Base-by-base conservation (phyloP, 768 basidiomycete genomes). In the Tulasnella sp. region DNA sequence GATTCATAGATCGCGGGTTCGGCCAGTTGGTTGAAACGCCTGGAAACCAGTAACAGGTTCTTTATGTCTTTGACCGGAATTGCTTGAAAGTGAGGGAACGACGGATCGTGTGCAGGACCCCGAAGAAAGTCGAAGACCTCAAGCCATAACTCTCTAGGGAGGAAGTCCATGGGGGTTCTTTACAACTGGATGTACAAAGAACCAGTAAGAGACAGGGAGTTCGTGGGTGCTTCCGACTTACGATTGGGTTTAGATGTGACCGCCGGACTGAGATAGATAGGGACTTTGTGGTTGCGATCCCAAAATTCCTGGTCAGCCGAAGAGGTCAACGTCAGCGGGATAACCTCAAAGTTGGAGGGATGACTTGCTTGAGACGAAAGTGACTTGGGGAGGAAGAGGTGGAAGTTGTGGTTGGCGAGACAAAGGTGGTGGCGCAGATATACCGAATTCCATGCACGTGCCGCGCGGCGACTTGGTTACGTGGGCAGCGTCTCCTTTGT, bases 61-160 rank as follows among this genome's bases (percentile, higher is more conserved):
- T 34, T 68, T 14, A 68, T 68, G n/a, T 68, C 10, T 34, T 68
- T 68, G 62, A 68, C 34, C 1, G 62, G 62, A 34, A 68, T 27
- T 31, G 62, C 21, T 14, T 31, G 34, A 31, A n/a, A 68, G 18
- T 68, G 42, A 12, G 52, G 74, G 36, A 34, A 44, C 10, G 38
- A 19, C 19, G 42, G 42, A 18, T 48, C 52, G 44, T 21, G 34
- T 27, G 39, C 38, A 3, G 74, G 44, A 31, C 24, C 7, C 19
- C 52, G 44, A 18, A 75, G 74, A 42, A 36, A 36, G 52, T 75
- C 44, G 74, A 75, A 42, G 19, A 75, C 44, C 44, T 36, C 74
- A 8, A 75, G 74, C 40, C 44, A 75, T 21, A 75, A 46, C 42
- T 75, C 74, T 42, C 24, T 40, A 48, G 42, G 52, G 18, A 75